These are phyloP conservation scores for Aspergillus transmontanensis DNA, from an alignment of 2,329 filamentous ascomycete genomes.

Conservation along the genomic window DNA sequence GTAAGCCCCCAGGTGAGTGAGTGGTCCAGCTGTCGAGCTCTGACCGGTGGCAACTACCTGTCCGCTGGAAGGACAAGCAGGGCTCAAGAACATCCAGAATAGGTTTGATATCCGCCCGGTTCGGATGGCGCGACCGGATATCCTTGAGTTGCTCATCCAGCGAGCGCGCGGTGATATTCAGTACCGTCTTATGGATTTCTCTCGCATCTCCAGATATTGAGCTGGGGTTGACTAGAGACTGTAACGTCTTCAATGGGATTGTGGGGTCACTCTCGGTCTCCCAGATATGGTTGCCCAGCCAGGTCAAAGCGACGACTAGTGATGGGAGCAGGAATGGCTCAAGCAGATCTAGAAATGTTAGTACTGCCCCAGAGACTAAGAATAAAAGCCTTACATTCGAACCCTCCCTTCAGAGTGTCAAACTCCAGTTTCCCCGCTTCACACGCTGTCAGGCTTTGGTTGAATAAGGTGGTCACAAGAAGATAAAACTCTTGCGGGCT, in stretches of 20 bases:
- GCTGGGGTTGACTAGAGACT: conserved; percentile 58
- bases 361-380: conserved; percentile 3
- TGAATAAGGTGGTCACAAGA: conserved; percentile 63
- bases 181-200: conserved; percentile 62
- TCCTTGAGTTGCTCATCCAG: conserved; percentile 56
- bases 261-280: conserved; percentile 52
- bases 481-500: conserved; percentile 67
- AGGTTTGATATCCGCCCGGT: conserved; percentile 55
- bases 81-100: conserved; percentile 55
- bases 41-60: conserved; percentile 46
- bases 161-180: conserved; percentile 57
- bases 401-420: conserved; percentile 61
- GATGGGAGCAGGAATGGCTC: conserved; percentile 66
- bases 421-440: conserved; percentile 57
- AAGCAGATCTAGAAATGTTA: conserved; percentile 53
- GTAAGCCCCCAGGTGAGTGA: conserved; percentile 48
- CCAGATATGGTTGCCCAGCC: conserved; percentile 61
- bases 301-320: conserved; percentile 60
- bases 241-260: conserved; percentile 57
- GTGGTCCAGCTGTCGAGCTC: conserved; percentile 58
- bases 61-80: conserved; percentile 54
- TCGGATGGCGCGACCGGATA: conserved; percentile 52
- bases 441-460: conserved; percentile 62
- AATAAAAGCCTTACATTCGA: conserved; percentile 56
- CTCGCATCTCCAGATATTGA: conserved; percentile 62